Evolutionary conservation across 352 stramenopile species (phyloP), one percentile per base, ranked within the genome.

Genomic region (Globisporangium polare): DNA sequence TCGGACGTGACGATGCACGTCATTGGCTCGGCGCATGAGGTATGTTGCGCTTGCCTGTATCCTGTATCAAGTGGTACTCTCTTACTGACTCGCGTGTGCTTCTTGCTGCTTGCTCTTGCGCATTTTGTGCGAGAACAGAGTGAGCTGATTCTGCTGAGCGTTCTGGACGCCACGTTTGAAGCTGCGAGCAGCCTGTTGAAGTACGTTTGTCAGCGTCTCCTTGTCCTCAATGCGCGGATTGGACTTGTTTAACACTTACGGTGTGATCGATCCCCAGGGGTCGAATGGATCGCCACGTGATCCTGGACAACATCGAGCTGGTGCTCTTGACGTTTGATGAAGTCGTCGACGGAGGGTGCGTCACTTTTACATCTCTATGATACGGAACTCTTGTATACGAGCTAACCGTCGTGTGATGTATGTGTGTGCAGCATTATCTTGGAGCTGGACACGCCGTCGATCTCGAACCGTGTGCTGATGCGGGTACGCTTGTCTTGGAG

Each of bases 391-490:
- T 35, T 53, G 3, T 53, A 2, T 22, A 12, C 12, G 18, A 46
- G 41, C 42, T 67, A 35, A 47, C 26, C 37, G 35, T 31, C 61
- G 26, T 12, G 3, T 22, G 2, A 50, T 24, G 3, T 54, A 45
- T n/a, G 41, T 37, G 20, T 4, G 15, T 52, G 37, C 67, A 94
- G 85, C 22, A 85, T 95, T 62, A 96, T 96, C 53, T 69, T 96
- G 65, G 89, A 97, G 67, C 71, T 89, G 26, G 88, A 97, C 66
- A 92, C 88, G 29, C 80, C 86, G 22, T 93, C 88, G 27, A 94
- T 97, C 62, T 83, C 85, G 45, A 96, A 96, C 73, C 87, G 89
- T 26, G 89, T 97, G 65, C 78, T 96, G 53, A 97, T 97, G 89
- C 86, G 89, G 51, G 88, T 94, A 87, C 64, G 81, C 69, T 47